Base-by-base conservation (phyloP, 1,139 yeast genomes). In the Blastobotrys capitulatus region DNA sequence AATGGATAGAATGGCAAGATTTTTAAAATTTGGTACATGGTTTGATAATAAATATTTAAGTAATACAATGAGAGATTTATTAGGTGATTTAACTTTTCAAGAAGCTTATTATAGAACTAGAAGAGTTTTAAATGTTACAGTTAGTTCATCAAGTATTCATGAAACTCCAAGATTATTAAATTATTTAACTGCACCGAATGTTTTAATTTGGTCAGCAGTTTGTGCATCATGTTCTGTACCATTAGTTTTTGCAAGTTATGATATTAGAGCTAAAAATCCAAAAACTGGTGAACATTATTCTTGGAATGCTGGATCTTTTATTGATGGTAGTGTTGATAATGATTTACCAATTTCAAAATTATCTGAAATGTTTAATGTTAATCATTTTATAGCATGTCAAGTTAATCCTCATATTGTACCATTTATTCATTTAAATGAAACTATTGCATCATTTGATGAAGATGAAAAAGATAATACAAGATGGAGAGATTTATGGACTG, bases 351-450 rank as follows among this genome's bases (percentile, higher is more conserved):
- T 89, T 29, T 77, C 95, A 0, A 76, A 97, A 58, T 72, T 92
- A 18, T 86, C 95, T 44, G 98, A 92, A 66, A 86, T 92, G 90
- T 94, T 92, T 64, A 92, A 92, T 61, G 96, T 92, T 35, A 95
- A 92, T 64, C 97, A 94, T 65, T 90, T 92, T 53, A 87, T 92
- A 62, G 97, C 96, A 0, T 90, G 96, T 48, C 97, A 94, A 67
- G 98, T 92, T 1, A 88, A 94, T 60, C 96, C 97, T 0, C 98
- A 92, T 64, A 95, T 92, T 31, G 90, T 86, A 1, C 97, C 98
- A 1, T 77, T 92, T 46, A 72, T 92, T 56, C 85, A 49, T 40
- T 50, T 61, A 18, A 54, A 60, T 26, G 57, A 58, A 39, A 47
- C 52, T 8, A 51, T 58, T 9, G 39, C 37, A 12, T 38, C 48